phyloP scores from a whole-genome alignment of 1,284 basidiomycete species.

The Cutaneotrichosporon dermatis region DNA sequence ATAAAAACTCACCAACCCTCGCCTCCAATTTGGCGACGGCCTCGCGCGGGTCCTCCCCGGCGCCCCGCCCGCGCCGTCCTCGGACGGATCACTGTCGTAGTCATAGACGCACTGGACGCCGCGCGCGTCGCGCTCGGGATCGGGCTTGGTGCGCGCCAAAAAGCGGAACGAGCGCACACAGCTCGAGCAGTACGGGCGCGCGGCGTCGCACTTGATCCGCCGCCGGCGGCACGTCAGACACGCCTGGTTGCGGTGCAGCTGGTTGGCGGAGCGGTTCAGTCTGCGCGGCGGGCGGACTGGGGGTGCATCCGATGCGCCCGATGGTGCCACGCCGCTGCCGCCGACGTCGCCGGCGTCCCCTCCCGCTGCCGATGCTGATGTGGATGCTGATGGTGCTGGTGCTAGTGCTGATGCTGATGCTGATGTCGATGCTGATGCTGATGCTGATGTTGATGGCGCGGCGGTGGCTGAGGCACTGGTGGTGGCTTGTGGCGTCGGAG shows the following conservation, averaged over 20 bases:
- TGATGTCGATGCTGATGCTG: too few species aligned
- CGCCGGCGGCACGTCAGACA: slow-evolving; percentile 22
- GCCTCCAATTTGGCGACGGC: slow-evolving; percentile 31
- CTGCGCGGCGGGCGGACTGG: slow-evolving; percentile 14
- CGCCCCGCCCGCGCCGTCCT: not conserved
- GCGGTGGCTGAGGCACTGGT: too few species aligned
- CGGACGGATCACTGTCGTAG: slow-evolving; percentile 7
- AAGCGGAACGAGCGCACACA: slow-evolving; percentile 21
- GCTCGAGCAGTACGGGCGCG: slow-evolving; percentile 17
- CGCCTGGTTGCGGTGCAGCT: slow-evolving; percentile 23
- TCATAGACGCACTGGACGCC: slow-evolving; percentile 38
- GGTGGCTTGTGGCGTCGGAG: too few species aligned
- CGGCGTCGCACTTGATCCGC: slow-evolving; percentile 23
- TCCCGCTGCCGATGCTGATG: too few species aligned
- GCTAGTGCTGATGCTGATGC: too few species aligned
- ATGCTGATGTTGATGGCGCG: too few species aligned
- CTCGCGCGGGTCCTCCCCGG: slow-evolving; percentile 7
- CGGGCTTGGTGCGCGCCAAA: slow-evolving; percentile 29
- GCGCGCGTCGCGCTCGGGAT: slow-evolving; percentile 30
- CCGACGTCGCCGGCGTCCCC: too few species aligned
- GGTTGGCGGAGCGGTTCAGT: slow-evolving; percentile 22
- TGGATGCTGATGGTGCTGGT: too few species aligned
- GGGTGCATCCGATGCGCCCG: not conserved
- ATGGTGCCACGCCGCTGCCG: not conserved
- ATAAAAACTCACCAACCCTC: slow-evolving; percentile 29